Evolutionary conservation across 352 stramenopile genomes (phyloP), one percentile per base, ranked within the genome.

Genomic region (Phytophthora kernoviae): DNA sequence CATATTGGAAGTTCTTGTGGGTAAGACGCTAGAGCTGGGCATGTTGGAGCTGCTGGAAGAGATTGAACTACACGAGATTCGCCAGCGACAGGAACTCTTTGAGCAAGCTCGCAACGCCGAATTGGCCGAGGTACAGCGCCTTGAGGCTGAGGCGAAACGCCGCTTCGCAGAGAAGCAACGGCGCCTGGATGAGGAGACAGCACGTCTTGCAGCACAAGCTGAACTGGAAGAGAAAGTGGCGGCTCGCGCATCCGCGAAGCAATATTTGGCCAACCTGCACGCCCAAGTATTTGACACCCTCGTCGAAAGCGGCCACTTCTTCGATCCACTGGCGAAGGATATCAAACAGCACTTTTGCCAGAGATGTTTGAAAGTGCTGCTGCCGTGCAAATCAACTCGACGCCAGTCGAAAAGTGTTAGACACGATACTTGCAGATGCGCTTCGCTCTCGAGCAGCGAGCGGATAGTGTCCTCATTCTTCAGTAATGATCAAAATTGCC

Each of bases 31-130:
- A 2, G 91, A 98, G 77, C 80, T 97, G n/a, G 77, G 87, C 7
- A 90, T 98, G 81, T 73, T 98, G 34, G 94, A 98, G 61, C 70
- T 98, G n/a, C 83, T 98, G 33, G 92, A 98, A 75, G 94, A 98
- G 65, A 86, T 92, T 41, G 94, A 98, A 67, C 67, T 98, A 15
- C 80, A 77, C 7, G 88, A 93, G 33, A 97, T 98, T 20, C 74
- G 85, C 8, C 75, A 83, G 53, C 92, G 94, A 33, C 93, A 98
- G 68, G 73, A 96, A 34, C 79, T 97, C 30, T 98, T 98, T 48
- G 90, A 98, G 54, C 84, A 96, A 41, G 70, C 90, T 20, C 84
- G 94, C 37, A 97, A 98, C 65, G 90, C 91, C 17, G 94, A 98
- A 72, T 73, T 98, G 42, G 90, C 88, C 4, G 92, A 98, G 64